Conservation (phyloP, 2,329 filamentous ascomycete species). For the Aspergillus pseudoglaucus region DNA sequence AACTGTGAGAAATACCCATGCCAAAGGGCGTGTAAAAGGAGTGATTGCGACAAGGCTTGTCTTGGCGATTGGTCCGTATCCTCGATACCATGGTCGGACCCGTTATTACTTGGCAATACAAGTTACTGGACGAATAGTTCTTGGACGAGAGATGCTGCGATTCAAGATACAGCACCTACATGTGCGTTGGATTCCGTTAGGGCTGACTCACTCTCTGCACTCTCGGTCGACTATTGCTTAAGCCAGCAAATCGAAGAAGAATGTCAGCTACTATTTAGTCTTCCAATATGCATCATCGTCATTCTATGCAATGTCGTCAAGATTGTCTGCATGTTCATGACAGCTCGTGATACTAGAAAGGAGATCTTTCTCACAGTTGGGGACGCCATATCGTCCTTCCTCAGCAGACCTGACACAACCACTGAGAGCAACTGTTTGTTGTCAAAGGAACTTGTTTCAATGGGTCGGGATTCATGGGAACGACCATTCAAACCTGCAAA, state of each 20-base stretch:
- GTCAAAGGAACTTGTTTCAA: neutral
- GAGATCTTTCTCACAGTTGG: slow-evolving; percentile 20
- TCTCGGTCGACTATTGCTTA: neutral
- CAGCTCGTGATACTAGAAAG: neutral
- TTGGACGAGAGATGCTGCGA: neutral
- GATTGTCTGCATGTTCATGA: slow-evolving; percentile 3
- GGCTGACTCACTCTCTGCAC: neutral
- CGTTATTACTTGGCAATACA: neutral
- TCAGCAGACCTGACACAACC: slow-evolving; percentile 21
- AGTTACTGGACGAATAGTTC: neutral
- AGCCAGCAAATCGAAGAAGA: neutral
- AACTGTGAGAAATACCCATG: no score
- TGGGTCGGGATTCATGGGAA: no score
- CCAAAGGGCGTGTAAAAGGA: no score
- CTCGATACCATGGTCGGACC: neutral
- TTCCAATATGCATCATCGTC: neutral
- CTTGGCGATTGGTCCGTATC: neutral
- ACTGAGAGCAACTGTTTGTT: neutral
- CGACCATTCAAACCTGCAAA: no score
- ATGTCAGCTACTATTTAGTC: slow-evolving; percentile 2
- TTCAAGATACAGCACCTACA: neutral
- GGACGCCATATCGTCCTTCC: slow-evolving; percentile 33
- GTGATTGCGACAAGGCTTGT: neutral
- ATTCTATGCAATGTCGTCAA: slow-evolving; percentile 4
- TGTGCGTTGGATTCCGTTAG: neutral